Evolutionary conservation across 2,329 filamentous ascomycete genomes (phyloP), one percentile per base, ranked within the genome.

Genomic region (Thermoascus crustaceus): DNA sequence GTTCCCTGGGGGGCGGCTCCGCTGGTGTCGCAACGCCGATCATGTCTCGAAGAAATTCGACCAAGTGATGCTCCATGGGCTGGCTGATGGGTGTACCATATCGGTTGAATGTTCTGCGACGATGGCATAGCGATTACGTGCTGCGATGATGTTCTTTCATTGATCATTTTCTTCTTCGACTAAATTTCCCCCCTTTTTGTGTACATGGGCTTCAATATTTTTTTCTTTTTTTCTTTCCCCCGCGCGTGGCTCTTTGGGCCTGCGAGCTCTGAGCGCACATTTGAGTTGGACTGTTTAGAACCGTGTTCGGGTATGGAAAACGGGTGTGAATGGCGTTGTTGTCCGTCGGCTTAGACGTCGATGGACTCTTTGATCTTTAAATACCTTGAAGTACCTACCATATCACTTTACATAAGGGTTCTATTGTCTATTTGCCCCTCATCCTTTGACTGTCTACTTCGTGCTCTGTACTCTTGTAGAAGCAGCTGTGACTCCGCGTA

Each of bases 231-330:
- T 37, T 38, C 37, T 45, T n/a, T n/a, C n/a, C n/a, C n/a, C n/a
- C n/a, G n/a, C n/a, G 45, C 41, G 47, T 45, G 46, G 49, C 43
- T 43, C 26, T 42, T 45, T 43, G 34, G 44, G 39, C 40, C 41
- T 42, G 39, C 45, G 44, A 44, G 44, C 35, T 47, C 42, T 45
- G 45, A 52, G 53, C 47, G 54, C 51, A 54, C 42, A 45, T 55
- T 49, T 51, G 44, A 57, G 50, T 56, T 58, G 54, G 51, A 56
- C 48, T 57, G 54, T 55, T 38, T 61, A 63, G 59, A 63, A 60
- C 50, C 56, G 50, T 59, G 57, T 58, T 60, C 53, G 58, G 60
- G 55, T 58, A 53, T 57, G 58, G 57, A 60, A 62, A 64, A 61
- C 49, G 48, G 58, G 55, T 60, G 58, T 48, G 54, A 56, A 57